Conservation (phyloP, 2,329 filamentous ascomycete species). For the Botryotinia convoluta region DNA sequence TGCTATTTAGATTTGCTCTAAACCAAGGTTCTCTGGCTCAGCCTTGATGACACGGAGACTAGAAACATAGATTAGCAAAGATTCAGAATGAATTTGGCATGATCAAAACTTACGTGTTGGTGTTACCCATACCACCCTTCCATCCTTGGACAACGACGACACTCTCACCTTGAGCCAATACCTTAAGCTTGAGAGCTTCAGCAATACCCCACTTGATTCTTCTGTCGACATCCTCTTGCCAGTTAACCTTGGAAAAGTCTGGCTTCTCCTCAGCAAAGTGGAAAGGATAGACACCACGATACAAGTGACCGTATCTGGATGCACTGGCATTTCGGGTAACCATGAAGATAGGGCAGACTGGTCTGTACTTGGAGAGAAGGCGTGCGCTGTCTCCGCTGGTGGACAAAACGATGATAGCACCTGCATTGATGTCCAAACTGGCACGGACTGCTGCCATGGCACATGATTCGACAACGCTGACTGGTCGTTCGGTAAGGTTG, state of each 20-base stretch:
- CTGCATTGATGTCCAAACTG: slow-evolving; percentile 92
- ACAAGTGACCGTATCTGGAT: slow-evolving; percentile 88
- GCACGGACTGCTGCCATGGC: slow-evolving; percentile 96
- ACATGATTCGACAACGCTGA: slow-evolving; percentile 86
- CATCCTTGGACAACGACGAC: slow-evolving; percentile 86
- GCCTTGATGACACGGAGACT: slow-evolving; percentile 39
- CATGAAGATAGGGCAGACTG: slow-evolving; percentile 99
- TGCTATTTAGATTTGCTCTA: slow-evolving; percentile 19
- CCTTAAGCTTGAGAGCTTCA: slow-evolving; percentile 78
- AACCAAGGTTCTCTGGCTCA: slow-evolving; percentile 35
- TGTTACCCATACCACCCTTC: slow-evolving; percentile 89
- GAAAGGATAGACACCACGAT: slow-evolving; percentile 98
- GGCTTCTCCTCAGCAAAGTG: slow-evolving; percentile 90
- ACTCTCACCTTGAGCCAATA: slow-evolving; percentile 68
- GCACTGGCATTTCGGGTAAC: slow-evolving; percentile 84
- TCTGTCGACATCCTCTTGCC: slow-evolving; percentile 98
- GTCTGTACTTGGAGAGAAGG: slow-evolving; percentile 96
- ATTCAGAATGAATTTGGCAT: neutral
- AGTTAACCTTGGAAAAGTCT: slow-evolving; percentile 87
- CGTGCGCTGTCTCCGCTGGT: slow-evolving; percentile 94
- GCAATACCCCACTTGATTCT: slow-evolving; percentile 96
- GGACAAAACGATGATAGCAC: slow-evolving; percentile 92
- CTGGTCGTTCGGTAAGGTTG: slow-evolving; percentile 76
- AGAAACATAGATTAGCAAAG: slow-evolving; percentile 11
- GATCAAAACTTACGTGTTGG: slow-evolving; percentile 59